Evolutionary conservation across 768 basidiomycete species (phyloP), one percentile per base, ranked within the genome.

Genomic region (Pleurotus giganteus): DNA sequence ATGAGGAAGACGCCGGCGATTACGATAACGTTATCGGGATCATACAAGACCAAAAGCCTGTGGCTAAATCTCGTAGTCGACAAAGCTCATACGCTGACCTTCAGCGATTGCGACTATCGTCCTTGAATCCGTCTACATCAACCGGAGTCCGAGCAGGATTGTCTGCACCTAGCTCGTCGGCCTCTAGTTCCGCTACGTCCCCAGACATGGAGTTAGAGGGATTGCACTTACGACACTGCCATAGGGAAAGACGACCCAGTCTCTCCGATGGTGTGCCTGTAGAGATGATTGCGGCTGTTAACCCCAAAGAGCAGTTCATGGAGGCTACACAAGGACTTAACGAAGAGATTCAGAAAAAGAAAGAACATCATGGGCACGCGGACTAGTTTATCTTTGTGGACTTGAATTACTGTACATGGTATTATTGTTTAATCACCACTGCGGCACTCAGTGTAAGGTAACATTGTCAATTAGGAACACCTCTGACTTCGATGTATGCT

Each of bases 1-100:
- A 94, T 61, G 90, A 92, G 24, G 92, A 94, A 64, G 91, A 92
- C 47, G 81, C 83, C 45, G 93, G 91, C 36, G 94, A 96, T 70
- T 95, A 95, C 67, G 94, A 96, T 66, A 84, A 95, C 69, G 89
- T 94, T 44, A 79, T 93, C 45, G 81, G 84, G 8, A 76, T 85
- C 58, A 69, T 93, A 52, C 78, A 80, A 51, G 82, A 82, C 53
- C 80, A 81, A 50, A 65, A 37, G 57, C 54, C 65, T 47, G 50
- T 50, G 9, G 57, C 58, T 68, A 66, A 81, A 62, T 68, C 74
- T 24, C 80, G 81, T 47, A 89, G 83, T 67, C 81, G 83, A 17
- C 82, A 82, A 56, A 83, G 81, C 44, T 90, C 89, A 19, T 93
- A 88, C 61, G 91, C 91, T n/a, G 86, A 93, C 70, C 68, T 93